These are phyloP conservation scores for Plantago coronopus DNA, from an alignment of 305 asterid genomes.

Conservation along the genomic window DNA sequence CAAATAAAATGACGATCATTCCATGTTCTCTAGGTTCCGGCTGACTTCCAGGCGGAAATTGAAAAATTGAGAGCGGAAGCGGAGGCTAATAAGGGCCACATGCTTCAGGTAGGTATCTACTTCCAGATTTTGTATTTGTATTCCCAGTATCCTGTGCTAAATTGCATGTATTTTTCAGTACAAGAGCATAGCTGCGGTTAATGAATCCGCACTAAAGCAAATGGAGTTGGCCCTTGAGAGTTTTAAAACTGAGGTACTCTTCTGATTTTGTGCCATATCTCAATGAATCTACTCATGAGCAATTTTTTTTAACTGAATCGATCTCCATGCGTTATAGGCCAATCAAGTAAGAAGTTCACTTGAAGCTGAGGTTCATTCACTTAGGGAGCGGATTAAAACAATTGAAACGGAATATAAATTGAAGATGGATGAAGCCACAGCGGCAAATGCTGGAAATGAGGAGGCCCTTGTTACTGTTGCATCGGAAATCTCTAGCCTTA, in stretches of 20 bases:
- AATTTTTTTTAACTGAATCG: constrained; percentile 15
- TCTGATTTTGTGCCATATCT: constrained; percentile 6
- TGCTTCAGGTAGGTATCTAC: constrained; percentile 60
- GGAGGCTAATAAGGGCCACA: constrained; percentile 63
- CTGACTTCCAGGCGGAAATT: constrained; percentile 51
- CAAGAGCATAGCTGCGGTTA: constrained; percentile 78
- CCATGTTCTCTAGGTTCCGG: constrained; percentile 36
- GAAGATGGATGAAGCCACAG: constrained; percentile 64
- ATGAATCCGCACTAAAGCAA: constrained; percentile 77
- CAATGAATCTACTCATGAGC: constrained; percentile 5
- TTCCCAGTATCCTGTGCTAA: constrained; percentile 27
- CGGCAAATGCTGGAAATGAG: constrained; percentile 68
- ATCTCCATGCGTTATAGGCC: constrained; percentile 35
- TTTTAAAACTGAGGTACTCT: constrained; percentile 56
- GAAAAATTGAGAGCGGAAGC: constrained; percentile 65
- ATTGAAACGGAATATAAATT: constrained; percentile 59
- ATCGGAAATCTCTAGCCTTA: constrained; percentile 62
- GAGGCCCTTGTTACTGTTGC: constrained; percentile 66
- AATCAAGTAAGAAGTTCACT: constrained; percentile 59
- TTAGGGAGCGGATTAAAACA: constrained; percentile 50
- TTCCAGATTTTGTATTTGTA: constrained; percentile 8
- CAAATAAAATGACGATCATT: constrained; percentile 11
- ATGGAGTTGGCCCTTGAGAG: constrained; percentile 64
- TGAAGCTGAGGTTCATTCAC: constrained; percentile 58
- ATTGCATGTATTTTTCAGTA: constrained; percentile 47